Evolutionary conservation across 805 yeast genomes (phyloP).

Genomic region (Myxozyma udenii): DNA sequence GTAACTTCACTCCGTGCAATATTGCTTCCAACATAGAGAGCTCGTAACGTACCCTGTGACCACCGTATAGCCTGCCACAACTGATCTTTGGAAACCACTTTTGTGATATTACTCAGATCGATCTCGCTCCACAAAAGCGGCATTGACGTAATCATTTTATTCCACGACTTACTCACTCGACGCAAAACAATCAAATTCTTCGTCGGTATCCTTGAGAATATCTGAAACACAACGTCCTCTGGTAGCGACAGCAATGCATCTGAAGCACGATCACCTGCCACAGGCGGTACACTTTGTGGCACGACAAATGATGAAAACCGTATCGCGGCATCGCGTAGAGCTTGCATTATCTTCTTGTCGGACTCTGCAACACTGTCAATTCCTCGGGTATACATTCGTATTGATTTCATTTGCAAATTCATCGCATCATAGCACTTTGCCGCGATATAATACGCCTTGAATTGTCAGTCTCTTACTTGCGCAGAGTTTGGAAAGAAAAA

Average conservation of each 20-base stretch:
- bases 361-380: background rate
- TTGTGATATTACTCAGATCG: background rate
- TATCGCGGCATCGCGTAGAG: background rate
- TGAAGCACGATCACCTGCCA: too few relatives aligned
- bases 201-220: background rate
- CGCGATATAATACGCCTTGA: background rate
- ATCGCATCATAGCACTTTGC: background rate
- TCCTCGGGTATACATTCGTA: background rate
- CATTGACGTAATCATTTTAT: background rate
- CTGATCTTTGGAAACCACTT: background rate
- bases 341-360: background rate
- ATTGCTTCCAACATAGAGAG: background rate
- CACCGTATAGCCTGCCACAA: background rate
- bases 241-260: background rate
- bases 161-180: background rate
- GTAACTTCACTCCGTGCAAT: background rate
- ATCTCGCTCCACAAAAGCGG: background rate
- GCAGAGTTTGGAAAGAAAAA: background rate
- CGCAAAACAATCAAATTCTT: background rate
- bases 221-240: background rate
- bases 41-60: background rate
- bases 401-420: background rate
- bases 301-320: too few relatives aligned
- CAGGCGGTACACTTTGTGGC: too few relatives aligned
- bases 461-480: background rate